Base-by-base conservation (phyloP, 306 rosid genomes). In the Albizia julibrissin region DNA sequence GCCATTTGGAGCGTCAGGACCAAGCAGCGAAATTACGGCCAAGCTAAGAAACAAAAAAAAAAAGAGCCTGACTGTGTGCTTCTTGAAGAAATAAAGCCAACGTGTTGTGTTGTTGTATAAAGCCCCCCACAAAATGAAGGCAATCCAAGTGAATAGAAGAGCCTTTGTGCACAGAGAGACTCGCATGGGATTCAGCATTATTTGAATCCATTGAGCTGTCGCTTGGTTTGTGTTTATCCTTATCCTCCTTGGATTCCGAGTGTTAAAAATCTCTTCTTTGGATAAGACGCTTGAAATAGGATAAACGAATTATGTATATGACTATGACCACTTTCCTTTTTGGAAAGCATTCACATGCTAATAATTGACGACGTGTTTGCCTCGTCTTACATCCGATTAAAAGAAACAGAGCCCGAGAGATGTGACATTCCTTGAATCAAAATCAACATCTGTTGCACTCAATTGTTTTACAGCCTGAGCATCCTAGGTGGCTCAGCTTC, bases 1-100 rank as follows among this genome's bases (percentile, higher is more conserved):
- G 79, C 84, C 81, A 77, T 81, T 50, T 74, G 82, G 83, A 69
- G 87, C 67, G 75, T 84, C 70, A 68, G 84, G 85, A 84, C 79
- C 81, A 80, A 78, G 74, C 49, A 72, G 62, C 31, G 43, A 69
- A 64, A 79, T 34, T 6, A 19, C 19, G 22, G n/a, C 64, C 64
- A 22, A 56, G 11, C 22, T n/a, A n/a, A n/a, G 64, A 21, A 21
- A 54, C 3, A 19, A 47, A n/a, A n/a, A n/a, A 5, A 46, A 33
- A 33, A 33, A 46, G 50, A 10, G 12, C 12, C 3, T 75, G 67
- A 61, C 62, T 47, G 49, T 56, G 24, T 40, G n/a, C 65, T 73
- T 40, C 11, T 58, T 19, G 52, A 22, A 58, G 15, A 67, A 69
- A 69, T 74, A 79, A 64, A 73, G n/a, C n/a, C 31, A 29, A 29